Conservation (phyloP, 108 stramenopile species). For the Cyclotella atomus region DNA sequence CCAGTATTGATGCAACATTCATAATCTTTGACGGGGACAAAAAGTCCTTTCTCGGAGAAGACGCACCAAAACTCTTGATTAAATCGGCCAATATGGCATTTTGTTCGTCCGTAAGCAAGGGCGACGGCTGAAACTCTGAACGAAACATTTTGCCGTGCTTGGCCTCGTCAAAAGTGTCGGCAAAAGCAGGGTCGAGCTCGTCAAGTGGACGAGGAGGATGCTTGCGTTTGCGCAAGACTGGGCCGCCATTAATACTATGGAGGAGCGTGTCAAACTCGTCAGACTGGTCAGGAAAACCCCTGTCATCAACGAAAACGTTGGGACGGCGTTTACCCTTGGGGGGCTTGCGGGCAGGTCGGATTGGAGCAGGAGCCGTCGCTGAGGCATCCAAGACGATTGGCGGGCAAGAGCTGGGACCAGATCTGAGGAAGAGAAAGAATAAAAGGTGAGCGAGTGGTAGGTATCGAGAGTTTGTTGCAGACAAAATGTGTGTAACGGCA, state of each 20-base stretch:
- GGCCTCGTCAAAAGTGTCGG: neutral
- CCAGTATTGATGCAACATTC: conserved; percentile 11
- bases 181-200: neutral
- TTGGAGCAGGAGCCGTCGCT: neutral
- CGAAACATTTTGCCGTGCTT: neutral
- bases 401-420: neutral
- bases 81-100: neutral
- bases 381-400: neutral
- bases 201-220: neutral
- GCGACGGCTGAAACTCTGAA: neutral
- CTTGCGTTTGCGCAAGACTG: neutral
- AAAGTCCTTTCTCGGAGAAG: neutral
- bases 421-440: no score
- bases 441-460: no score
- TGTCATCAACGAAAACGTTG: conserved; percentile 5
- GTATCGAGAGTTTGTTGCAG: no score
- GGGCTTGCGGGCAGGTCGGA: neutral
- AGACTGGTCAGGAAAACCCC: conserved; percentile 2
- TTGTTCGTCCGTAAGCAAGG: neutral
- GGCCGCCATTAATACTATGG: neutral
- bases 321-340: neutral
- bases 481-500: no score
- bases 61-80: conserved; percentile 13
- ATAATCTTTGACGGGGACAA: conserved; percentile 12
- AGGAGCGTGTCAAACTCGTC: neutral